Percentiles rank a stretch among this genome's conserved stretches.
Conservation (phyloP, 768 basidiomycete species). For the Asterophora parasitica region DNA sequence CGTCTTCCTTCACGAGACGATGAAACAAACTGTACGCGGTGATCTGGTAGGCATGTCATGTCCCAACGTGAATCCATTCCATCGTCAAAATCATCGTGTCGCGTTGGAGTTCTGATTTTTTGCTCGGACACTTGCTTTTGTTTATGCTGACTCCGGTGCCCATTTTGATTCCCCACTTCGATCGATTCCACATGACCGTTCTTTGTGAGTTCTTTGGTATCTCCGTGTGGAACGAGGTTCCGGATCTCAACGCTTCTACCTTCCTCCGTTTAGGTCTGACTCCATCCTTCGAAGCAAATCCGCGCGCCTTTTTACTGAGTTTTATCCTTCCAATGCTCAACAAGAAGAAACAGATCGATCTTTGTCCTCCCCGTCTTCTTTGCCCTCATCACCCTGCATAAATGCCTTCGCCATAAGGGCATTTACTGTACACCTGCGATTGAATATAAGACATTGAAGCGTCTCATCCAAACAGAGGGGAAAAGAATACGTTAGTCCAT, state of each 20-base stretch:
- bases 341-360: constrained; percentile 47
- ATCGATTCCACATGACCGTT: constrained; percentile 87
- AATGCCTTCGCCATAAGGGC: constrained; percentile 38
- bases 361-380: constrained; percentile 64
- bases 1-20: constrained; percentile 92
- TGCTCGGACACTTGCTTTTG: constrained; percentile 80
- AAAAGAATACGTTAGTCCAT: neutral
- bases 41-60: constrained; percentile 93
- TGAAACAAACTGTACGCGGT: constrained; percentile 98
- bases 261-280: constrained; percentile 73
- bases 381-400: constrained; percentile 74
- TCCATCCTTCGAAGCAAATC: constrained; percentile 91
- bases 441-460: constrained; percentile 34
- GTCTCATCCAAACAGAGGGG: constrained; percentile 12
- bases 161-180: constrained; percentile 85
- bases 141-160: constrained; percentile 91
- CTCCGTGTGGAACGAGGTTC: neutral
- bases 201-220: constrained; percentile 60
- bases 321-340: neutral
- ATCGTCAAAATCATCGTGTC: constrained; percentile 97
- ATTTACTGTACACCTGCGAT: constrained; percentile 44
- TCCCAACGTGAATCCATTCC: constrained; percentile 99
- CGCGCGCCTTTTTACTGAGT: constrained; percentile 84
- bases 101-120: constrained; percentile 91
- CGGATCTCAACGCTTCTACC: neutral